Evolutionary conservation across 1,139 yeast genomes (phyloP), one percentile per base, ranked within the genome.

Genomic region (Saccharomycopsis crataegensis): DNA sequence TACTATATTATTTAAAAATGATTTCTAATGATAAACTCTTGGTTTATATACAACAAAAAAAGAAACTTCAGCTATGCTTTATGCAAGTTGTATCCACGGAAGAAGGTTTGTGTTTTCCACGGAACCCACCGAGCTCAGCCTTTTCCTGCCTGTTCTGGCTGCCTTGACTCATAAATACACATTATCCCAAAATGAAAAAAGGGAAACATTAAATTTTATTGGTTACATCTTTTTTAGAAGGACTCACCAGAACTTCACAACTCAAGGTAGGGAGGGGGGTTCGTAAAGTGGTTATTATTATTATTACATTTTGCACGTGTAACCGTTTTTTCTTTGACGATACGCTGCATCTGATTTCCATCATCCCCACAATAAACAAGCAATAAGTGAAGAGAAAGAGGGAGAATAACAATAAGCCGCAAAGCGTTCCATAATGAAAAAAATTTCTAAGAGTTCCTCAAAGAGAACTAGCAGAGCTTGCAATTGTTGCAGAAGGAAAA

Each of bases 81-180:
- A 41, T 41, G 43, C 43, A 8, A 41, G 43, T 41, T 41, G 43
- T 41, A 41, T 41, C 43, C 43, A 41, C 43, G 43, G 43, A 41
- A 41, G 43, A 2, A 41, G 17, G 17, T 8, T 8, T 41, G 43
- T 8, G 6, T 41, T 3, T 41, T 41, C 43, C 43, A 41, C 43
- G 43, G 43, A 41, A 41, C 22, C 3, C n/a, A 11, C 3, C 5
- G 22, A 41, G 22, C 43, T 41, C 43, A 3, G 43, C 43, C 43
- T 41, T 4, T 2, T 36, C 5, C 43, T 41, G 22, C 6, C n/a
- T n/a, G n/a, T n/a, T 41, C 43, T 41, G 43, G 7, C 22, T 41
- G 43, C 7, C 43, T 2, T 4, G 43, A 41, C 2, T 41, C 22
- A 4, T 41, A 4, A 41, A 41, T 41, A 41, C 3, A 5, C 43